Evolutionary conservation across 2,329 filamentous ascomycete species (phyloP), one percentile per base, ranked within the genome.

Genomic region (Calonectria honghensis): DNA sequence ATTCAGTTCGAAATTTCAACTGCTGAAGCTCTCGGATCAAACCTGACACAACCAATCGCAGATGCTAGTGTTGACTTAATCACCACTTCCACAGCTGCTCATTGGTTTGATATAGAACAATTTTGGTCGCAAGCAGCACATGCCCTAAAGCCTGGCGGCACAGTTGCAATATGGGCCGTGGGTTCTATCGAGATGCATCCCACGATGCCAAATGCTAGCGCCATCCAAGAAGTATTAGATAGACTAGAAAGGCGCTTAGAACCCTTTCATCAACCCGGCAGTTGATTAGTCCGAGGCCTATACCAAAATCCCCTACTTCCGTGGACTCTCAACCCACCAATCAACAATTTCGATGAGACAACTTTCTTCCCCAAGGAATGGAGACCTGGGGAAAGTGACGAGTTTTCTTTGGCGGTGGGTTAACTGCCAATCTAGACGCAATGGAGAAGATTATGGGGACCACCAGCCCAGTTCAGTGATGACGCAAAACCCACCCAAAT

Each of bases 81-180:
- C 75, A 88, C 85, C 0, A 86, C 87, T 83, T 88, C 88, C 0
- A 89, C 85, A 4, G 87, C 89, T 0, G 89, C 89, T 0, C 91
- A 92, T 80, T 92, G 90, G 90, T 91, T 92, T 82, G 85, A 92
- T 75, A 87, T 91, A 85, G 76, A 83, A 0, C 69, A 70, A 0
- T 91, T 92, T 82, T 92, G 89, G 86, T 64, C 75, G 4, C 81
- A 82, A 0, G 90, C 89, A 0, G 87, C 87, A 0, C 82, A 82
- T 18, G 82, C 88, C 0, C 82, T 92, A 7, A 87, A 85, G 74
- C 88, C 89, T 0, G 88, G 87, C 18, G 90, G 90, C 27, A 91
- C 86, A 4, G 87, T 92, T 0, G 89, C 89, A 0, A 72, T 92
- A 1, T 92, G 89, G 89, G 82, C 83, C 0, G 82, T 80, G 4